Conservation (phyloP, 2,329 filamentous ascomycete genomes). For the Nannizziopsis arthrosporioides region DNA sequence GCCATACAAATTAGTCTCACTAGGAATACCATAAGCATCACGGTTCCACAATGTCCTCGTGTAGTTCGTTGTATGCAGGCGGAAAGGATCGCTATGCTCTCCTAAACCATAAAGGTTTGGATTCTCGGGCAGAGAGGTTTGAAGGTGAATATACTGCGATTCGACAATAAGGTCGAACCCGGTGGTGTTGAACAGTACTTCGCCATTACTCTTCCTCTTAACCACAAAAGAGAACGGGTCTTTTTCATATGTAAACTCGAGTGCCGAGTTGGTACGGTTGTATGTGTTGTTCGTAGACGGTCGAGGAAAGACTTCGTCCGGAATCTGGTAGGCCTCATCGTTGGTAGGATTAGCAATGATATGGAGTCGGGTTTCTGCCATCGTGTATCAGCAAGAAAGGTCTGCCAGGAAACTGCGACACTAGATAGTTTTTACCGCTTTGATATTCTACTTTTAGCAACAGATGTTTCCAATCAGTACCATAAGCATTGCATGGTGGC, state of each 20-base stretch:
- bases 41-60: constrained; percentile 53
- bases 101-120: constrained; percentile 63
- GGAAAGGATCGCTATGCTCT: constrained; percentile 57
- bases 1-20: constrained; percentile 53
- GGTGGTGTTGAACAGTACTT: constrained; percentile 51
- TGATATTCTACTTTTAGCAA: constrained; percentile 47
- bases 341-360: constrained; percentile 56
- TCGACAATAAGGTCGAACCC: constrained; percentile 56
- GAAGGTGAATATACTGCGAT: constrained; percentile 59
- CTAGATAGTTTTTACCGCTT: constrained; percentile 34
- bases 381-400: background rate
- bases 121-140: constrained; percentile 51
- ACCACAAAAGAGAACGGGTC: constrained; percentile 55
- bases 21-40: constrained; percentile 48
- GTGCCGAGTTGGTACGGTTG: constrained; percentile 29
- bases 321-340: constrained; percentile 56
- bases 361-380: constrained; percentile 49
- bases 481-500: constrained; percentile 46
- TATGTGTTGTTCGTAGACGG: constrained; percentile 31
- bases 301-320: constrained; percentile 51
- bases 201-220: constrained; percentile 14
- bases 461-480: constrained; percentile 42
- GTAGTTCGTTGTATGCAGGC: constrained; percentile 53
- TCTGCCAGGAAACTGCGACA: background rate
- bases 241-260: constrained; percentile 41